Evolutionary conservation across 805 yeast genomes (phyloP), one percentile per base, ranked within the genome.

Genomic region (Suhomyces kilbournensis): DNA sequence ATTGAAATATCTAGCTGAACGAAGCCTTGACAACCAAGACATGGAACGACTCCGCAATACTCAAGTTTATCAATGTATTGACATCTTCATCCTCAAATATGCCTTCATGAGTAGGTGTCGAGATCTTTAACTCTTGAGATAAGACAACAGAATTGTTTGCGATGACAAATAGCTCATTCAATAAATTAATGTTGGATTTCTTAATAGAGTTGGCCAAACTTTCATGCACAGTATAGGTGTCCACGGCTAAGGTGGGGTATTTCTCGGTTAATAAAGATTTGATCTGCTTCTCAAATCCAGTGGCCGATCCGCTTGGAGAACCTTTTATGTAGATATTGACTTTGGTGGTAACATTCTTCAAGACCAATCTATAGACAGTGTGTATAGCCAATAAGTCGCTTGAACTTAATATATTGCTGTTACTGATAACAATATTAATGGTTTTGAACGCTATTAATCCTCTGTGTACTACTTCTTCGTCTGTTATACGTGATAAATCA

Each of bases 331-430:
- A 65, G 23, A 68, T 51, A 43, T 64, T 67, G 2, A 69, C 53
- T 10, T 45, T 38, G 0, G 53, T 19, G 7, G 59, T 47, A 8
- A 30, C 51, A 14, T 38, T 32, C 8, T 51, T 52, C 25, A 55
- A 55, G 4, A 59, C 51, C 44, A 71, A 55, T 45, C 60, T 64
- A 39, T 57, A 58, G 28, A 63, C 63, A 44, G 68, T 50, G 48
- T 68, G 66, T 10, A 73, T 53, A 1, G 71, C 61, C 40, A 72
- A 64, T 43, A 71, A 60, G 51, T 73, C 77, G 32, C 69, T 67
- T 2, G 66, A 53, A 53, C 72, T 68, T 48, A 72, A 58, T 10
- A 67, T 53, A 54, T 70, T 70, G 48, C 66, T 70, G 53, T 69
- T 70, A 46, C 59, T 64, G 45, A 72, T 56, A 12, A 73, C 57